Percentiles rank a stretch among this genome's conserved stretches.
Conservation (phyloP, 2,329 filamentous ascomycete species). For the Neofusicoccum cordaticola region DNA sequence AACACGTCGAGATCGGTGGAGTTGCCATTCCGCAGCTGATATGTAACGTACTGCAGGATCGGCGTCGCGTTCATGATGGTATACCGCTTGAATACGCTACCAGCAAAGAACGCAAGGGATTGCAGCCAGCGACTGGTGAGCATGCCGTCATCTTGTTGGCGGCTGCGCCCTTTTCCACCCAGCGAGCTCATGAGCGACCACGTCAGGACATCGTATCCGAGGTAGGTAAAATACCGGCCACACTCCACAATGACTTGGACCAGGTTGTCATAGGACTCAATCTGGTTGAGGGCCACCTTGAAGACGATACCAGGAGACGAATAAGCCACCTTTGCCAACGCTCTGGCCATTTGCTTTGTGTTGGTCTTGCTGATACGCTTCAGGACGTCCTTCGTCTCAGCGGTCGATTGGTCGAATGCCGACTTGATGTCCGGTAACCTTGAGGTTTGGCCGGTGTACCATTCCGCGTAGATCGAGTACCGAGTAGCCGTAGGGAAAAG, state of each 20-base stretch:
- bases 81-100: conserved; percentile 85
- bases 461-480: conserved; percentile 90
- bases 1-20: conserved; percentile 89
- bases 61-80: conserved; percentile 78
- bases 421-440: conserved; percentile 72
- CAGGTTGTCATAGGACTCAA: conserved; percentile 91
- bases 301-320: conserved; percentile 90
- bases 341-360: conserved; percentile 78
- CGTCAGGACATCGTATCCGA: conserved; percentile 89
- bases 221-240: conserved; percentile 85
- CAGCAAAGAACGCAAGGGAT: conserved; percentile 85
- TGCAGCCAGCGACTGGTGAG: conserved; percentile 90
- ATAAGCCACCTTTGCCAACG: conserved; percentile 87
- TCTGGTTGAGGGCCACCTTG: conserved; percentile 80
- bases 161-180: conserved; percentile 55
- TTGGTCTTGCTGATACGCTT: conserved; percentile 90
- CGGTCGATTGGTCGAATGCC: conserved; percentile 72
- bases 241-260: conserved; percentile 95
- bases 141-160: conserved; percentile 63
- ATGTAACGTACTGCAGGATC: conserved; percentile 83
- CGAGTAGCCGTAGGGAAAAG: conserved; percentile 72
- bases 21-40: conserved; percentile 78
- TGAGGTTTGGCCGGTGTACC: conserved; percentile 78
- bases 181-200: conserved; percentile 83
- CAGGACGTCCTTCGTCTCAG: conserved; percentile 80